Evolutionary conservation across 2,329 filamentous ascomycete genomes (phyloP).

Genomic region (Pseudocercospora pini-densiflorae): DNA sequence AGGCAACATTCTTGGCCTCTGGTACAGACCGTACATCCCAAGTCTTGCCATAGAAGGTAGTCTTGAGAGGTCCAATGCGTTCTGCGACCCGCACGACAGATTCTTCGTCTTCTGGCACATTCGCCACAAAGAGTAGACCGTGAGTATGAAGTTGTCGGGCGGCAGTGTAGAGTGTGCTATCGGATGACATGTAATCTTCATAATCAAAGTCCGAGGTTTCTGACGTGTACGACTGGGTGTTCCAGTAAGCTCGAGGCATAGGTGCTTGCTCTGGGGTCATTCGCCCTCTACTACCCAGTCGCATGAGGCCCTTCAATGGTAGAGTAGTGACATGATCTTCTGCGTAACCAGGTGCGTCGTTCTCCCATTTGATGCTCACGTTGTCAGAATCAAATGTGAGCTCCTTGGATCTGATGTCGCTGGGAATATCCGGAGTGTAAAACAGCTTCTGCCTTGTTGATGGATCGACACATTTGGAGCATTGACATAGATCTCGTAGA

Average conservation of each 20-base stretch:
- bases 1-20: conserved; percentile 84
- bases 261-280: conserved; percentile 1
- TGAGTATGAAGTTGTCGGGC: conserved; percentile 66
- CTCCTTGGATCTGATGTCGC: conserved; percentile 47
- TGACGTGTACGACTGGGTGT: conserved; percentile 49
- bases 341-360: conserved; percentile 55
- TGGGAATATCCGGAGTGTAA: conserved; percentile 66
- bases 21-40: conserved; percentile 88
- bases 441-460: conserved; percentile 68
- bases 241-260: conserved; percentile 44
- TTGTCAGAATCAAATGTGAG: conserved; percentile 39
- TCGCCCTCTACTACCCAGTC: conserved; percentile 5
- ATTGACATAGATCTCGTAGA: conserved; percentile 64
- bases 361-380: conserved; percentile 61
- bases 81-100: conserved; percentile 69
- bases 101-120: conserved; percentile 64
- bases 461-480: conserved; percentile 61
- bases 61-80: conserved; percentile 76
- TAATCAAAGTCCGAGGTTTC: conserved; percentile 68
- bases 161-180: conserved; percentile 62
- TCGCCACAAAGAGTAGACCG: conserved; percentile 77
- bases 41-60: conserved; percentile 88
- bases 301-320: conserved; percentile 16
- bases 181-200: conserved; percentile 69
- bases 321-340: conserved; percentile 48